These are phyloP conservation scores for Gossypium gossypioides DNA, from an alignment of 441 rosid genomes.

Conservation along the genomic window DNA sequence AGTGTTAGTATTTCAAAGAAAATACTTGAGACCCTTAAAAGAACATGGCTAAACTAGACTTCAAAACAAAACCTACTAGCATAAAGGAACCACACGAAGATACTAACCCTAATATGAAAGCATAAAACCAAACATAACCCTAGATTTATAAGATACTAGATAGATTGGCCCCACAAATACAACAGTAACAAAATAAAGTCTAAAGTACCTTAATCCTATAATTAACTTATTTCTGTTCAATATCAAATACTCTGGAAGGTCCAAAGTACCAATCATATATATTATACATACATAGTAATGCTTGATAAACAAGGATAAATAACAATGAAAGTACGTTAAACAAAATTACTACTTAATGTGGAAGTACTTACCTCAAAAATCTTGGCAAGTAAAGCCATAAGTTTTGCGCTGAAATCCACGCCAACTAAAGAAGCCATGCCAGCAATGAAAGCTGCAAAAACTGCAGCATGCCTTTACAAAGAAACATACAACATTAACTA, in stretches of 20 bases:
- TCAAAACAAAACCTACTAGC: background rate
- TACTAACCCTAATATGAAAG: background rate
- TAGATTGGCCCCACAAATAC: background rate
- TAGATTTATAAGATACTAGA: background rate
- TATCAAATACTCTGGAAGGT: background rate
- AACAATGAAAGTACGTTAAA: background rate
- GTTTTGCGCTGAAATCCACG: conserved; percentile 75
- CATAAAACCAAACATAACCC: background rate
- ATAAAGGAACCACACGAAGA: background rate
- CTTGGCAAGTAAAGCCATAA: conserved; percentile 66
- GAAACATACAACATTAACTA: conserved; percentile 20
- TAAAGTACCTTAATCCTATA: background rate
- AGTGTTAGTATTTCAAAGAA: background rate
- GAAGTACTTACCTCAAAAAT: conserved; percentile 50
- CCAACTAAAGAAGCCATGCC: conserved; percentile 83
- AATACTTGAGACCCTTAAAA: background rate
- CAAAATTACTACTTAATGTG: background rate
- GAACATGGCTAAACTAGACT: background rate
- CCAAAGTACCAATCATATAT: background rate
- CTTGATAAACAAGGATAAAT: background rate
- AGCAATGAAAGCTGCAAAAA: conserved; percentile 80
- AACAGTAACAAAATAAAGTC: background rate
- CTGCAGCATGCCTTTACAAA: conserved; percentile 58
- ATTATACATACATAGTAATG: background rate
- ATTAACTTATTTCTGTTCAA: background rate